These are phyloP conservation scores for Fusarium continuum DNA, from an alignment of 2,329 filamentous ascomycete genomes.

Conservation along the genomic window DNA sequence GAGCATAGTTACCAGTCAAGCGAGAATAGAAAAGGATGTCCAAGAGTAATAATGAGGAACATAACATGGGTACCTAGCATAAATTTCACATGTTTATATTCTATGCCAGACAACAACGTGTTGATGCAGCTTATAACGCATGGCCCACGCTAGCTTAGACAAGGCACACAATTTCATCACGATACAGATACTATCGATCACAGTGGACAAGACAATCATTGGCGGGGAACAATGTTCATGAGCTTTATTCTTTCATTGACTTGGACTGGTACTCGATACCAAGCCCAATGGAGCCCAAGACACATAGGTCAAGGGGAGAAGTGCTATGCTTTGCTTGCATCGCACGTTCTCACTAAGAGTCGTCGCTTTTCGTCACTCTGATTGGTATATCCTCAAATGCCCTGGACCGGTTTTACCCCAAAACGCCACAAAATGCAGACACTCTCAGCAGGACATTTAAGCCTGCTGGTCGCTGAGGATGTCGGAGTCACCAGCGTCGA, in stretches of 20 bases:
- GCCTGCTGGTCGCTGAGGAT: constrained; percentile 83
- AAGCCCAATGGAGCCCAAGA: constrained; percentile 40
- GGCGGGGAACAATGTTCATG: constrained; percentile 49
- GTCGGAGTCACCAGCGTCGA: constrained; percentile 98
- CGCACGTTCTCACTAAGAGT: constrained; percentile 40
- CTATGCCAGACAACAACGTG: too few species aligned
- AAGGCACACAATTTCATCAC: neutral
- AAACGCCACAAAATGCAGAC: constrained; percentile 55
- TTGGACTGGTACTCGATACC: constrained; percentile 38
- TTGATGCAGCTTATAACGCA: too few species aligned
- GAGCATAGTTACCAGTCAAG: too few species aligned
- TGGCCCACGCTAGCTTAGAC: too few species aligned
- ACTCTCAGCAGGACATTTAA: constrained; percentile 53
- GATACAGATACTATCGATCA: neutral
- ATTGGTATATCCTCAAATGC: constrained; percentile 52
- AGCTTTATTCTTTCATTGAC: constrained; percentile 51
- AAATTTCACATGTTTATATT: too few species aligned
- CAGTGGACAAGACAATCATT: neutral
- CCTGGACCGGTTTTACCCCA: constrained; percentile 51
- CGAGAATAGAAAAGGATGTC: neutral
- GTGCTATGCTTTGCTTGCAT: constrained; percentile 19
- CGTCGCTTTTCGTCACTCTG: constrained; percentile 48
- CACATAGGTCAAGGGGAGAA: constrained; percentile 41
- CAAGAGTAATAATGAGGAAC: neutral
- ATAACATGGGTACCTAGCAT: too few species aligned